Base-by-base conservation (phyloP, 2,329 filamentous ascomycete genomes). In the Diplodia sapinea region DNA sequence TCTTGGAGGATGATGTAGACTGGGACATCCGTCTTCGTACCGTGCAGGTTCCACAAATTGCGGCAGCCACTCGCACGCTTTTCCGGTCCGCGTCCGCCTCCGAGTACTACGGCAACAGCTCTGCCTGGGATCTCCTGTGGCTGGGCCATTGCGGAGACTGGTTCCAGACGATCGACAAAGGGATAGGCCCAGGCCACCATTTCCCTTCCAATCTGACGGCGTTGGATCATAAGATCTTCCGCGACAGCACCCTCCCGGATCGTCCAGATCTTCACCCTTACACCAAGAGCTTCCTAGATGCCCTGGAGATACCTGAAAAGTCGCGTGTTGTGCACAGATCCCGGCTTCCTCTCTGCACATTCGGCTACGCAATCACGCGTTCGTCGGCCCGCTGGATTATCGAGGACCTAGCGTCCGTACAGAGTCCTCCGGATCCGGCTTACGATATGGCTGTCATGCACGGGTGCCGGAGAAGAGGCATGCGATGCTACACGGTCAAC, bases 1-100 rank as follows among this genome's bases (percentile, higher is more conserved):
- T 82, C 31, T 74, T 82, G 47, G 80, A 82, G 73, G 80, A 82
- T 71, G 80, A 82, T 68, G 79, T 82, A 23, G 80, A 82, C 69
- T 82, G 79, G 78, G 80, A 82, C 68, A 77, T 82, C 38, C 80
- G 77, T 56, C 75, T 82, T 12, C 80, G 80, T 62, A 81, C 77
- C 65, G 66, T 74, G n/a, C 80, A 82, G 68, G 74, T 81, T 6
- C 80, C 80, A 4, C 73, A 77, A 4, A 77, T 78, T 5, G 79
- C 80, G 61, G 77, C 74, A 49, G 79, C 79, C 17, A 74, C 75
- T 15, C 79, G 80, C 56, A 74, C 74, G 20, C 69, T 82, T 38
- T 69, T 81, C 55, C 62, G 57, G 33, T 52, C 68, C 70, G 17
- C 70, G 43, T 26, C 26, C 26, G 26, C 26, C 26, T 26, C 67